Percentiles rank a stretch among this genome's conserved stretches.
Conservation (phyloP, 805 yeast genomes). For the Komagataella pseudopastoris region DNA sequence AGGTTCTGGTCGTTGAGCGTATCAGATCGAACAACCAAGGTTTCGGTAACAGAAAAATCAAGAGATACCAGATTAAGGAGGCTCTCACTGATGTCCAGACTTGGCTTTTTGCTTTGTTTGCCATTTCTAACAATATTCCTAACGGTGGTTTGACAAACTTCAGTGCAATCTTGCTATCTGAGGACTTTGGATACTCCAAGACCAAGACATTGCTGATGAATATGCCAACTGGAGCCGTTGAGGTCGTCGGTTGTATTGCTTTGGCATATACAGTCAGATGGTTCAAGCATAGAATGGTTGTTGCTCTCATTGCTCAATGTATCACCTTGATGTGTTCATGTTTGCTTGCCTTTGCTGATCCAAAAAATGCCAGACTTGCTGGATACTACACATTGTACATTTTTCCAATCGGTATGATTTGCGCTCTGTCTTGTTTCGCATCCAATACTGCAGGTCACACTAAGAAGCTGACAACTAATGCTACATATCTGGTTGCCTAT, state of each 20-base stretch:
- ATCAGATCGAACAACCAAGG: conserved; percentile 44
- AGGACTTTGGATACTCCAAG: conserved; percentile 19
- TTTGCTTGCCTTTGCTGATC: conserved; percentile 16
- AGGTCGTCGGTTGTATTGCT: conserved; percentile 18
- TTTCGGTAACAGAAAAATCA: conserved; percentile 40
- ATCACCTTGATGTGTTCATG: conserved; percentile 11
- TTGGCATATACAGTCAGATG: conserved; percentile 11
- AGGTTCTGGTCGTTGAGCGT: conserved; percentile 32
- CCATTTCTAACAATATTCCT: conserved; percentile 34
- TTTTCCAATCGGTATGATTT: conserved; percentile 16
- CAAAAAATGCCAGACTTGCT: conserved; percentile 12
- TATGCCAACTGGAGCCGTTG: conserved; percentile 25
- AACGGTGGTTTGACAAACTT: conserved; percentile 42
- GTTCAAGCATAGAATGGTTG: conserved; percentile 18
- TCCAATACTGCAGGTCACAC: conserved; percentile 52
- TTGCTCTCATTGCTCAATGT: conserved; percentile 13
- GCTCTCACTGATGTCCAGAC: conserved; percentile 34
- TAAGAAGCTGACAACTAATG: conserved; percentile 46
- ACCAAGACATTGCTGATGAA: conserved; percentile 17
- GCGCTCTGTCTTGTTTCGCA: conserved; percentile 12
- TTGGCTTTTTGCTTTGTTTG: conserved; percentile 30
- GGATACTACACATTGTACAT: conserved; percentile 16
- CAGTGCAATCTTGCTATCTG: conserved; percentile 26
- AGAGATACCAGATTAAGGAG: conserved; percentile 38
- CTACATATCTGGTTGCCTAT: conserved; percentile 44